A percentile compares a stretch with the other conserved stretches of the same genome.
Evolutionary conservation across 164 flowering plant species (phyloP).

Genomic region (Platanus orientalis): DNA sequence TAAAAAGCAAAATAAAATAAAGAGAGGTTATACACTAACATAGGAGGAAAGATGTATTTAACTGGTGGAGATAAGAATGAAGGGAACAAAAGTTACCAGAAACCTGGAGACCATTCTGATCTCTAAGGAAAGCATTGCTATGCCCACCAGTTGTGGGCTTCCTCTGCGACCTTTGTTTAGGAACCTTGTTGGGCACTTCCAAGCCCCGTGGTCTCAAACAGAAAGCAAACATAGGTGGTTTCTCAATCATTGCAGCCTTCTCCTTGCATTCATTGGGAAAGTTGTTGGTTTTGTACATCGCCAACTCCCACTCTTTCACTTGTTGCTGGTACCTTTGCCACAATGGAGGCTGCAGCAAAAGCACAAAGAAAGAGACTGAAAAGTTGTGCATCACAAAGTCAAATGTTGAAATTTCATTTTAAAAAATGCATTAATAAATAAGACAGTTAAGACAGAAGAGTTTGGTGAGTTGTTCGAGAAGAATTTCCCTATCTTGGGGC

Average conservation of each 20-base stretch:
- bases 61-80: background rate
- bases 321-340: constrained; percentile 89
- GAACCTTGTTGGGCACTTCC: constrained; percentile 74
- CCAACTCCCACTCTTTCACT: constrained; percentile 71
- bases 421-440: no score
- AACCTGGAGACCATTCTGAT: constrained; percentile 48
- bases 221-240: constrained; percentile 94
- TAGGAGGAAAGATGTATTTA: background rate
- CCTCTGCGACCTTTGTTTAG: constrained; percentile 83
- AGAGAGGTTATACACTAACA: background rate
- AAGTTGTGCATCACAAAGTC: background rate
- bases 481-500: no score
- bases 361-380: constrained; percentile 14
- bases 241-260: constrained; percentile 40
- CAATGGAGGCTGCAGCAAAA: constrained; percentile 69
- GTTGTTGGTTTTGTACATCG: constrained; percentile 28
- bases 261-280: constrained; percentile 41
- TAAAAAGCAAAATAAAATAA: constrained; percentile 6
- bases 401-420: background rate
- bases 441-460: no score
- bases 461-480: no score
- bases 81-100: constrained; percentile 35
- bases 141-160: constrained; percentile 49
- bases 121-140: constrained; percentile 36
- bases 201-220: constrained; percentile 96